A percentile compares a stretch with the other conserved stretches of the same genome.
phyloP scores from a whole-genome alignment of 2,329 filamentous ascomycete species.

The Myriosclerotinia duriaeana region DNA sequence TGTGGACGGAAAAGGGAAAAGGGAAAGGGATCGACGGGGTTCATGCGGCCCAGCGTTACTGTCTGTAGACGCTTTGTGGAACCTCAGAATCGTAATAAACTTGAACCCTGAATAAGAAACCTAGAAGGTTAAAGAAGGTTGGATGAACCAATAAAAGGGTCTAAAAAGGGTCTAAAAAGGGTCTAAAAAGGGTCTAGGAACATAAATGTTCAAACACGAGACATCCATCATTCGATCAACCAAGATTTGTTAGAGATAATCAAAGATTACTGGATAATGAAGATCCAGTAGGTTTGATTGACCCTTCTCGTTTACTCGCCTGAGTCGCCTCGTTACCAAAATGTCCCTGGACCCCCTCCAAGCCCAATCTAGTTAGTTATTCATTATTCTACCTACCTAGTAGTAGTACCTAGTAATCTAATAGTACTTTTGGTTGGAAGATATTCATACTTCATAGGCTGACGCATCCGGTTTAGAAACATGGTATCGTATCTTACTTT shows the following conservation, averaged over 20 bases:
- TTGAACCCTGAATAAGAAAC: neutral
- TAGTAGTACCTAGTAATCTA: too few relatives aligned
- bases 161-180: neutral
- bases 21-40: neutral
- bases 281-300: slow-evolving; percentile 1
- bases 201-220: neutral
- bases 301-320: slow-evolving; percentile 8
- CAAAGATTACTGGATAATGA: neutral
- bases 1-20: neutral
- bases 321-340: slow-evolving; percentile 7
- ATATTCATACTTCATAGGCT: too few relatives aligned
- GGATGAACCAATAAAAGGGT: neutral
- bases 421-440: too few relatives aligned
- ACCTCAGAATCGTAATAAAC: neutral
- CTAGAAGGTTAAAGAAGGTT: neutral
- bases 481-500: too few relatives aligned
- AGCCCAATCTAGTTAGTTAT: neutral
- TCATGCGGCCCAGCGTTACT: slow-evolving; percentile 6
- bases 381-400: too few relatives aligned
- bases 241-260: neutral
- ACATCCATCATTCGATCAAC: slow-evolving; percentile 3
- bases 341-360: neutral
- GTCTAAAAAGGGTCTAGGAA: slow-evolving; percentile 6
- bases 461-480: too few relatives aligned
- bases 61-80: slow-evolving; percentile 9